Percentiles rank a stretch among this genome's conserved stretches.
These are phyloP conservation scores for Apocynum venetum DNA, from an alignment of 257 asterid genomes.

Conservation along the genomic window DNA sequence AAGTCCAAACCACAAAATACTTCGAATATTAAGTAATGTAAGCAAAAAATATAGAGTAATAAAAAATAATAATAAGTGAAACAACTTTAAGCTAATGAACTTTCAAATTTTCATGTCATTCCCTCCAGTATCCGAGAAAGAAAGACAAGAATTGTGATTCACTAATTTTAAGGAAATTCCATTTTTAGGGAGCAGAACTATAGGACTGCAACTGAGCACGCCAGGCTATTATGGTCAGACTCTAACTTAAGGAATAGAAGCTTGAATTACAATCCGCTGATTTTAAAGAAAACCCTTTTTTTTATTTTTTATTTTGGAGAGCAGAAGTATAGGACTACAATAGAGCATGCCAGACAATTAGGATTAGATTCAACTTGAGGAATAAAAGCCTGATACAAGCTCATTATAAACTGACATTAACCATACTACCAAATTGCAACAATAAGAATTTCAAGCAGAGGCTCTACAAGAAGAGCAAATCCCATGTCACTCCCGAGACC, in stretches of 20 bases:
- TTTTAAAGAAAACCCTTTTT: background rate
- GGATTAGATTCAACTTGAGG: background rate
- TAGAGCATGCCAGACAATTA: background rate
- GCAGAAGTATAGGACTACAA: background rate
- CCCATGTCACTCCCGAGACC: too few species aligned
- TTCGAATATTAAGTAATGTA: background rate
- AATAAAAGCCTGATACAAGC: background rate
- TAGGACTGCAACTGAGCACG: background rate
- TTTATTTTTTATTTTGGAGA: background rate
- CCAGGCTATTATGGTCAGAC: background rate
- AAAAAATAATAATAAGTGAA: background rate
- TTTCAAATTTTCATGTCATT: background rate
- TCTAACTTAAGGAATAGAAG: background rate
- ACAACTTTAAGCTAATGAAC: conserved; percentile 6
- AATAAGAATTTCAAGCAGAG: background rate
- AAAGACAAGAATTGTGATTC: background rate
- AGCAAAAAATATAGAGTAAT: background rate
- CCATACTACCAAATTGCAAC: background rate
- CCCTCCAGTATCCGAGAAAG: background rate
- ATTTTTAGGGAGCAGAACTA: background rate
- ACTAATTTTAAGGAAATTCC: background rate
- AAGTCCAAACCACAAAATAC: background rate
- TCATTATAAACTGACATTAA: background rate
- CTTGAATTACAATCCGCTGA: background rate
- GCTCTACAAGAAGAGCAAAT: background rate